Evolutionary conservation across 176 grass and related monocot species (phyloP), one percentile per base, ranked within the genome.

Genomic region (Guadua angustifolia): DNA sequence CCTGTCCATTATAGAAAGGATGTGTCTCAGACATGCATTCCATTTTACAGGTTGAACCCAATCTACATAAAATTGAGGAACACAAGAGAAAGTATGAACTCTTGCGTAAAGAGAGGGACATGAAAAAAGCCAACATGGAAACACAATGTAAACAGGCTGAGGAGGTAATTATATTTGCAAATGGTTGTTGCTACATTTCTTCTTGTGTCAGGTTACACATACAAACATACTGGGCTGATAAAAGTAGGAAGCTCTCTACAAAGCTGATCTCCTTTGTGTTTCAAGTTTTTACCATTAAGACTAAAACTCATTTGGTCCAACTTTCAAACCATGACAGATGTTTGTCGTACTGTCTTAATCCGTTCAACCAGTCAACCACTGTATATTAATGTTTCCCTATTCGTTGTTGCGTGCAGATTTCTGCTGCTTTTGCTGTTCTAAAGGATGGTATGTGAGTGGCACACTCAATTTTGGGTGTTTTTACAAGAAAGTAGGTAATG

Each of bases 361-460:
- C 24, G 2, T 32, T 42, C 16, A 58, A 56, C 35, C 52, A 69
- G 16, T 52, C 22, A 58, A 44, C 35, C 40, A 77, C 11, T 52
- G 17, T 55, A 33, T 21, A 40, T 57, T 80, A 43, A 74, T 81
- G 43, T 85, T 80, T 64, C 45, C 26, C 35, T 89, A 13, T 75
- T 47, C 38, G 80, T 79, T 80, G 39, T 79, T 29, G 17, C 33
- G 62, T 51, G 63, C 87, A 89, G 59, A 73, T 69, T 74, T 75
- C 80, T 81, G 82, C 76, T 88, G 70, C 65, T 66, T 47, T 79
- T 63, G 70, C 78, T 79, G 68, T 46, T 86, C 81, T 88, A 66
- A 76, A 94, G 84, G 88, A 91, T 77, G 92, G 92, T 94, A 91
- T n/a, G n/a, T n/a, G n/a, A n/a, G n/a, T n/a, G n/a, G n/a, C n/a